These are phyloP conservation scores for Pythium sp. DNA, from an alignment of 352 stramenopile species.

Conservation along the genomic window DNA sequence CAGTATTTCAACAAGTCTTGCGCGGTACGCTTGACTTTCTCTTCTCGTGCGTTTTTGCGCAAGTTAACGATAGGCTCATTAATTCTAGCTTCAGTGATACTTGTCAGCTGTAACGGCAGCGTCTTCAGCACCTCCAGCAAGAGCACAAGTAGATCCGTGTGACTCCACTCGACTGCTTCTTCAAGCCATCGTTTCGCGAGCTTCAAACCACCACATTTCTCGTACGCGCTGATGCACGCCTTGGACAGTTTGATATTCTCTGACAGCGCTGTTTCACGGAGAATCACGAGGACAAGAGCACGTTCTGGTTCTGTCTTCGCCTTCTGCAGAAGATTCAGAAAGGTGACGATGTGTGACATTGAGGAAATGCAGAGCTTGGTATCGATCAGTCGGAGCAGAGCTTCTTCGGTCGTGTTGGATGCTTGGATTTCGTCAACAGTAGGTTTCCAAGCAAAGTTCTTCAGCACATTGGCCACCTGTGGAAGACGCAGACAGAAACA, in stretches of 20 bases:
- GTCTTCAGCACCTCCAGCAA: slow-evolving; percentile 80
- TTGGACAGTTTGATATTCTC: slow-evolving; percentile 54
- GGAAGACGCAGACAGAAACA: neutral
- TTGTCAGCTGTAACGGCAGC: slow-evolving; percentile 78
- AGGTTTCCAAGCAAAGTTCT: slow-evolving; percentile 30
- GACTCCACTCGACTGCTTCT: slow-evolving; percentile 71
- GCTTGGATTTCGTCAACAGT: slow-evolving; percentile 20
- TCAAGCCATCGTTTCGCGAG: slow-evolving; percentile 79
- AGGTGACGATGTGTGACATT: slow-evolving; percentile 44
- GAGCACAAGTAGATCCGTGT: slow-evolving; percentile 77
- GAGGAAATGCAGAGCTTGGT: slow-evolving; percentile 47
- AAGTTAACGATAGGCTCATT: slow-evolving; percentile 89
- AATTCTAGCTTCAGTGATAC: slow-evolving; percentile 85
- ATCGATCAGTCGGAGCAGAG: slow-evolving; percentile 59
- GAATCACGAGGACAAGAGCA: slow-evolving; percentile 64
- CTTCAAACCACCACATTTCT: slow-evolving; percentile 70
- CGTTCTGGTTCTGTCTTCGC: slow-evolving; percentile 73
- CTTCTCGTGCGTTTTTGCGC: slow-evolving; percentile 71
- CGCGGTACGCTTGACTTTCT: slow-evolving; percentile 72
- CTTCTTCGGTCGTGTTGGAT: slow-evolving; percentile 38
- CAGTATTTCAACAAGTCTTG: slow-evolving; percentile 87
- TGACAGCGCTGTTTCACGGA: slow-evolving; percentile 60
- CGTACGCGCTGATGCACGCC: slow-evolving; percentile 58
- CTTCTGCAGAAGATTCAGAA: slow-evolving; percentile 52
- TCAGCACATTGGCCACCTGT: slow-evolving; percentile 25